A percentile compares a stretch with the other conserved stretches of the same genome.
Conservation (phyloP, 1,139 yeast species). For the Yamadazyma triangularis region DNA sequence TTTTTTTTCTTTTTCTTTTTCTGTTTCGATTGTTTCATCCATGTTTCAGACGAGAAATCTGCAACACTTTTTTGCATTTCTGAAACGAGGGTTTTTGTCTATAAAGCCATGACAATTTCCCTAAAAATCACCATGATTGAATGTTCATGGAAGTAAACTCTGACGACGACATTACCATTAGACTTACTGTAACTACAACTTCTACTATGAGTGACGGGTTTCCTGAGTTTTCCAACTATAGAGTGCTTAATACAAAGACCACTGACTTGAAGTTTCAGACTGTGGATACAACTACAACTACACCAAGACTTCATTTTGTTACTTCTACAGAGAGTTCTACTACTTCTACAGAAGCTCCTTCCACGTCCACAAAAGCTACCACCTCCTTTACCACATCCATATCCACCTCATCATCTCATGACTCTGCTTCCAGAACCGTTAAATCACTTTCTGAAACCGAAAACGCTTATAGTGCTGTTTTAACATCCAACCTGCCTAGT, state of each 20-base stretch:
- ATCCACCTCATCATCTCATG: not conserved
- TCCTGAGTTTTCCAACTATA: slow-evolving; percentile 4
- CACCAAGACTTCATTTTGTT: not conserved
- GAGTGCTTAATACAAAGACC: slow-evolving; percentile 1
- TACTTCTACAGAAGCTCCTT: slow-evolving; percentile 3
- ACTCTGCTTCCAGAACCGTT: not conserved
- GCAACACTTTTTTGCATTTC: too few relatives aligned
- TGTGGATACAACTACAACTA: not conserved
- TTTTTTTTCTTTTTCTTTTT: too few relatives aligned
- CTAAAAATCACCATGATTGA: too few relatives aligned
- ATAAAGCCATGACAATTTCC: too few relatives aligned
- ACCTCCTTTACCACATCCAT: too few relatives aligned
- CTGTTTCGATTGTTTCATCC: too few relatives aligned
- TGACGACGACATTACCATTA: slow-evolving; percentile 2
- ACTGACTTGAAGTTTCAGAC: slow-evolving; percentile 3
- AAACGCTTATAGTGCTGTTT: slow-evolving; percentile 3
- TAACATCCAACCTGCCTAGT: slow-evolving; percentile 1
- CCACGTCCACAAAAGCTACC: too few relatives aligned
- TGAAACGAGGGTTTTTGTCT: too few relatives aligned
- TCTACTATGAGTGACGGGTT: not conserved
- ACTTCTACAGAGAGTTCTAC: slow-evolving; percentile 1
- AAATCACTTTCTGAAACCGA: not conserved
- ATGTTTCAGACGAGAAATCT: too few relatives aligned
- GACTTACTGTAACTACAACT: not conserved
- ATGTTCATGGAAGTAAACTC: not conserved